phyloP scores from a whole-genome alignment of 2,329 filamentous ascomycete species.

The Colletotrichum limetticola region DNA sequence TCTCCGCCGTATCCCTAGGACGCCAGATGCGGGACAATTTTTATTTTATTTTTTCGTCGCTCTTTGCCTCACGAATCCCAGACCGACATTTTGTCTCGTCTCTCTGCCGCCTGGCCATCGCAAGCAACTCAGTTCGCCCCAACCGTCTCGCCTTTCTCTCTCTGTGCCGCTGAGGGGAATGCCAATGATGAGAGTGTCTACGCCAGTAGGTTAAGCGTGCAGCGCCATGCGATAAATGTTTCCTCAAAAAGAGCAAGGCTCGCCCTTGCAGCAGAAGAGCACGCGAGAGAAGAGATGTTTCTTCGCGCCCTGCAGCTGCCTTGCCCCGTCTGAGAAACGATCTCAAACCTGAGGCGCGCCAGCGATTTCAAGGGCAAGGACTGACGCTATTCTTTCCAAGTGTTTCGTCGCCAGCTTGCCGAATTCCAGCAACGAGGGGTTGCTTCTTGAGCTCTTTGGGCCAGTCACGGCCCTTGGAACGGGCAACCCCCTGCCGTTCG shows the following conservation, averaged over 20 bases:
- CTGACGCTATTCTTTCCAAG: slow-evolving; percentile 15
- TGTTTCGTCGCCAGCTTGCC: slow-evolving; percentile 32
- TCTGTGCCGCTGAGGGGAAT: neutral
- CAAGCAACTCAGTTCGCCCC: slow-evolving; percentile 4
- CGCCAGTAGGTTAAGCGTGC: neutral
- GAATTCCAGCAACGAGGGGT: slow-evolving; percentile 21
- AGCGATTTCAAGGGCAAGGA: slow-evolving; percentile 14
- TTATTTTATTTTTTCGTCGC: slow-evolving; percentile 2
- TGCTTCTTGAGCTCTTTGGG: slow-evolving; percentile 28
- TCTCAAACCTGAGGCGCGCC: slow-evolving; percentile 10
- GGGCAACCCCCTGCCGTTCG: slow-evolving; percentile 30
- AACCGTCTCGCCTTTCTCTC: neutral
- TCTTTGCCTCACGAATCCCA: slow-evolving; percentile 1
- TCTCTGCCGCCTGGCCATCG: neutral
- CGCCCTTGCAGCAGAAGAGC: slow-evolving; percentile 28
- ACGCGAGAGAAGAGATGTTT: slow-evolving; percentile 31
- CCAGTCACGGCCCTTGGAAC: slow-evolving; percentile 31
- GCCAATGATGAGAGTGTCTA: neutral
- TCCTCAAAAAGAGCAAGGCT: slow-evolving; percentile 19
- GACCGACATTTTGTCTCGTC: slow-evolving; percentile 33
- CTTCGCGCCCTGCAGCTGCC: slow-evolving; percentile 30
- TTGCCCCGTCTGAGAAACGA: slow-evolving; percentile 30
- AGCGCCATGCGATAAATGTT: neutral
- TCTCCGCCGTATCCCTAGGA: slow-evolving; percentile 7
- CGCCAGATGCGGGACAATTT: slow-evolving; percentile 6